A percentile compares a stretch with the other conserved stretches of the same genome.
phyloP scores from a whole-genome alignment of 805 yeast species.

The Saccharomyces jurei region DNA sequence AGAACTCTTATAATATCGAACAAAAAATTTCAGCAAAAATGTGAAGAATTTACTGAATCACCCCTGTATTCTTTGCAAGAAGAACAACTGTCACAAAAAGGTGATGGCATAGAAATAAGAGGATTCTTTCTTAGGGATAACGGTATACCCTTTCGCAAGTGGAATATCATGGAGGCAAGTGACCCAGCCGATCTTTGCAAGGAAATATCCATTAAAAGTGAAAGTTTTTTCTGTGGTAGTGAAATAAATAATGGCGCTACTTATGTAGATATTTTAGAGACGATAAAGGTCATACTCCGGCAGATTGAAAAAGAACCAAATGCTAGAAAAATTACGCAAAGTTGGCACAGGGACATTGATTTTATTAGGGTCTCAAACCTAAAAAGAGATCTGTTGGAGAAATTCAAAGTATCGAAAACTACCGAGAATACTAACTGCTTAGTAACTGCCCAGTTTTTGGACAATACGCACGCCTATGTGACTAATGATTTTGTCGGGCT shows the following conservation, averaged over 20 bases:
- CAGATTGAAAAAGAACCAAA: constrained; percentile 1
- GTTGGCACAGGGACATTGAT: constrained; percentile 13
- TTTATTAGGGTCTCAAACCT: constrained; percentile 8
- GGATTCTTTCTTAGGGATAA: constrained; percentile 11
- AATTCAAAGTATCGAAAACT: constrained; percentile 1
- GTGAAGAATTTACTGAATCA: background rate
- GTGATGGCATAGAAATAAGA: background rate
- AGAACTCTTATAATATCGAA: background rate
- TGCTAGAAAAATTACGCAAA: constrained; percentile 1
- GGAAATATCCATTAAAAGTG: background rate
- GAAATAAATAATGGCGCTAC: constrained; percentile 11
- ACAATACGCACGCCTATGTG: background rate
- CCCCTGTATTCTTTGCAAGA: background rate
- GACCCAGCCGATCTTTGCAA: background rate
- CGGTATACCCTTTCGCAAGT: constrained; percentile 5
- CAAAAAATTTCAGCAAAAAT: background rate
- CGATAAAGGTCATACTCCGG: constrained; percentile 9
- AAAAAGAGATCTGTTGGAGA: constrained; percentile 9
- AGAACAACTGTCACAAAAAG: background rate
- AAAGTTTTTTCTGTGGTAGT: constrained; percentile 7
- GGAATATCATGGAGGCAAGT: background rate
- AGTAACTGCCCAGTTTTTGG: background rate
- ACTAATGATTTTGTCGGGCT: constrained; percentile 30
- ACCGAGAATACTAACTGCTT: background rate
- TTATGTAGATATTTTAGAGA: constrained; percentile 5